These are phyloP conservation scores for Penicillium simplicissimum DNA, from an alignment of 495 filamentous ascomycete species.

Conservation along the genomic window DNA sequence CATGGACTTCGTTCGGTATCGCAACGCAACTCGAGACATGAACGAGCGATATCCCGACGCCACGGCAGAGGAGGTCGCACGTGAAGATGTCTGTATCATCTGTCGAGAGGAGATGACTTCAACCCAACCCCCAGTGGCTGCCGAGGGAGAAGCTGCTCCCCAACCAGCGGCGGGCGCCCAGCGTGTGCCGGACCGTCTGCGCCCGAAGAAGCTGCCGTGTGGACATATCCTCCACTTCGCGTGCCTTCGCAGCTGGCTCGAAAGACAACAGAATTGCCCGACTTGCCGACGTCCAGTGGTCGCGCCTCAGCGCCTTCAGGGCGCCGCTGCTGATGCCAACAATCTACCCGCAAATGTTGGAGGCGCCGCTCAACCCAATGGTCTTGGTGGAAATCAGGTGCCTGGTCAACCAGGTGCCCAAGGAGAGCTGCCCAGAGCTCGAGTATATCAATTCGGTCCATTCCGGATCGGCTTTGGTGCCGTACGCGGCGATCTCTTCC, in stretches of 20 bases:
- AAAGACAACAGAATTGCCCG: constrained; percentile 95
- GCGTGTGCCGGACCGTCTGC: constrained; percentile 69
- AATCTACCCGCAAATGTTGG: constrained; percentile 30
- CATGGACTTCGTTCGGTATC: constrained; percentile 81
- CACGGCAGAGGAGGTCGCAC: constrained; percentile 76
- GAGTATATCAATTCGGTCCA: constrained; percentile 57
- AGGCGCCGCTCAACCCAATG: constrained; percentile 30
- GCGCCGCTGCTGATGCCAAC: constrained; percentile 27
- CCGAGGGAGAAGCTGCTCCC: constrained; percentile 36
- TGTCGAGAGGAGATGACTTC: constrained; percentile 94
- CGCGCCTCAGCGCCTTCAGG: constrained; percentile 32
- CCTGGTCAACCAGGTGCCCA: constrained; percentile 33
- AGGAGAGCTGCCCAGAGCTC: constrained; percentile 41
- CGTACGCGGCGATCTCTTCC: constrained; percentile 53
- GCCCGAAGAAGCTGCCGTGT: constrained; percentile 94
- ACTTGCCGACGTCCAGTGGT: constrained; percentile 85
- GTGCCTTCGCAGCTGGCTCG: constrained; percentile 95
- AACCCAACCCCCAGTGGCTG: constrained; percentile 49
- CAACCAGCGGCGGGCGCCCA: constrained; percentile 15
- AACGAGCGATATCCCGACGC: constrained; percentile 89
- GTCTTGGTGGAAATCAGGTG: constrained; percentile 27
- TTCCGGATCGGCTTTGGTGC: constrained; percentile 60
- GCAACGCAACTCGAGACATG: constrained; percentile 89
- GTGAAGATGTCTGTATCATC: constrained; percentile 95
- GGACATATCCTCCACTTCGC: constrained; percentile 94